Evolutionary conservation across 257 asterid species (phyloP).

Genomic region (Petunia secreta): DNA sequence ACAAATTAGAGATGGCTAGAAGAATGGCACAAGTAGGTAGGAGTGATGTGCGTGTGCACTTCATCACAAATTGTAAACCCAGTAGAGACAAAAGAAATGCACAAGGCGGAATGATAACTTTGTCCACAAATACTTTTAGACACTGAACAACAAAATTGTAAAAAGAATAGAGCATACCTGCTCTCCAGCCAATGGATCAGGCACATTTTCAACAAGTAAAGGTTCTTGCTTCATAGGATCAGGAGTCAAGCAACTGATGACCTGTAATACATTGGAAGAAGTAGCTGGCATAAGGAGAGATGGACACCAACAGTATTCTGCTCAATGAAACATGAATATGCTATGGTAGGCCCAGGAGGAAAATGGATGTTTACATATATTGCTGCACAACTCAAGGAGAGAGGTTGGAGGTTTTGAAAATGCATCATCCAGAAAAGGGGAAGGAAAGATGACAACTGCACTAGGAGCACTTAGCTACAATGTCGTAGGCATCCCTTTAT

Average conservation of each 20-base stretch:
- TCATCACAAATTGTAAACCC: neutral
- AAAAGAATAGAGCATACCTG: conserved; percentile 57
- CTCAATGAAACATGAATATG: neutral
- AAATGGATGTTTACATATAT: neutral
- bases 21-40: conserved; percentile 19
- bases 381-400: conserved; percentile 12
- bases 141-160: neutral
- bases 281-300: conserved; percentile 27
- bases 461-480: conserved; percentile 5
- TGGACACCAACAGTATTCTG: neutral
- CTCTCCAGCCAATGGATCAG: conserved; percentile 93
- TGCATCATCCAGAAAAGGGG: conserved; percentile 15
- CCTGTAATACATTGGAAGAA: conserved; percentile 54
- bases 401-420: neutral
- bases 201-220: conserved; percentile 73
- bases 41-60: neutral
- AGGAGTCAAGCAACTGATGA: conserved; percentile 64
- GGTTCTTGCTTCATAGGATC: conserved; percentile 94
- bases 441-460: conserved; percentile 4
- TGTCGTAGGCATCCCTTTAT: conserved; percentile 2
- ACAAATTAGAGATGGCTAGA: conserved; percentile 20
- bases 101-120: neutral
- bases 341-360: neutral
- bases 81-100: conserved; percentile 10
- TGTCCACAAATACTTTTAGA: neutral